Evolutionary conservation across 495 filamentous ascomycete species (phyloP).

Genomic region (Xylaria flabelliformis): DNA sequence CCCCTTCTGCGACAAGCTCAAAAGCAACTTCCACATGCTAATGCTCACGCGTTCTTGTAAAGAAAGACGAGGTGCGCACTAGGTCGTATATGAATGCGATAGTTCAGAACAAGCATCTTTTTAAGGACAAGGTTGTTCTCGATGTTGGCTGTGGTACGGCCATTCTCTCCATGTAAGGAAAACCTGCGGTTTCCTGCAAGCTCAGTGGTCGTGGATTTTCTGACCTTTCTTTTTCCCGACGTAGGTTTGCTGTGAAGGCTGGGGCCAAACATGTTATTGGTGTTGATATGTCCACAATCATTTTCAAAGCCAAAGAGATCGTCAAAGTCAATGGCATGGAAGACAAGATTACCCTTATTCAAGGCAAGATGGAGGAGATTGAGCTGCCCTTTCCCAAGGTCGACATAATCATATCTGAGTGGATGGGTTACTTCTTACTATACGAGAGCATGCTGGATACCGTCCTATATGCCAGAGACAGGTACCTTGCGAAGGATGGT

Average conservation of each 20-base stretch:
- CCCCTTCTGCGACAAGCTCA: constrained; percentile 17
- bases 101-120: constrained; percentile 89
- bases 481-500: constrained; percentile 75
- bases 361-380: constrained; percentile 93
- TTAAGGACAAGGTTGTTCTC: constrained; percentile 87
- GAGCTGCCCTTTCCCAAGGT: constrained; percentile 79
- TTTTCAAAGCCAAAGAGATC: constrained; percentile 84
- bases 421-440: constrained; percentile 95
- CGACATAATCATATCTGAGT: constrained; percentile 95
- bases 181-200: background rate
- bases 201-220: constrained; percentile 20
- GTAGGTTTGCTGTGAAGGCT: constrained; percentile 83
- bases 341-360: constrained; percentile 78
- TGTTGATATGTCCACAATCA: constrained; percentile 93
- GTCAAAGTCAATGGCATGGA: constrained; percentile 80
- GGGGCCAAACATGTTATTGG: constrained; percentile 90
- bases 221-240: background rate
- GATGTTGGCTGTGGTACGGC: constrained; percentile 94
- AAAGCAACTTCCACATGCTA: constrained; percentile 23
- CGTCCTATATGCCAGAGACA: constrained; percentile 86
- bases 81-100: constrained; percentile 96
- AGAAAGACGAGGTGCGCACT: constrained; percentile 99
- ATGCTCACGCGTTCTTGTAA: constrained; percentile 30
- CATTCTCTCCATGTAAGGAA: constrained; percentile 79
- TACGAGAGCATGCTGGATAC: constrained; percentile 97